A percentile compares a stretch with the other conserved stretches of the same genome.
Conservation (phyloP, 805 yeast species). For the Ogataea polymorpha region DNA sequence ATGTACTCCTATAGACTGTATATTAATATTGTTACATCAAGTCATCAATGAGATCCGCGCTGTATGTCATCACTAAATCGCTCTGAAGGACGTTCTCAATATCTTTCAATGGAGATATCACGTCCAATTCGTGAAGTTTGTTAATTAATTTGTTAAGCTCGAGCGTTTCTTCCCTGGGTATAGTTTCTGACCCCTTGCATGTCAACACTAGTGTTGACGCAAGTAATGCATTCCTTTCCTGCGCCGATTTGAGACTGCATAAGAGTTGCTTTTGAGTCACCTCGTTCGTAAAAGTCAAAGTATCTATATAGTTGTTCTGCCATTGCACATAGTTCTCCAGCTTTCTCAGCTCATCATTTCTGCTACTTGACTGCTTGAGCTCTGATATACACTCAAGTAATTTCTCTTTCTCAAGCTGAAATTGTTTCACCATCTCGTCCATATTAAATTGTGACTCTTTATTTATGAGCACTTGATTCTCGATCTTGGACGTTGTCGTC, state of each 20-base stretch:
- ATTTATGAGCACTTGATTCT: slow-evolving; percentile 56
- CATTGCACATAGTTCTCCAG: slow-evolving; percentile 25
- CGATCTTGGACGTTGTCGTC: slow-evolving; percentile 67
- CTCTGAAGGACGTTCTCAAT: slow-evolving; percentile 13
- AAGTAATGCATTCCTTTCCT: slow-evolving; percentile 13
- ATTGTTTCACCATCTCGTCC: slow-evolving; percentile 28
- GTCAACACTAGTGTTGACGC: slow-evolving; percentile 6
- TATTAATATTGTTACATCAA: slow-evolving; percentile 1
- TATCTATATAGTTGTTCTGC: slow-evolving; percentile 26
- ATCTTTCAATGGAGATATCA: slow-evolving; percentile 6
- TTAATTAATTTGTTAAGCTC: slow-evolving; percentile 11
- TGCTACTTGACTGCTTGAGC: slow-evolving; percentile 8
- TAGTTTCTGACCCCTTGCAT: background rate
- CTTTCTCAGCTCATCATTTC: slow-evolving; percentile 12
- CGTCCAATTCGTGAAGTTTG: slow-evolving; percentile 10
- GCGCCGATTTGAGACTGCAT: slow-evolving; percentile 1
- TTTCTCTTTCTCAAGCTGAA: slow-evolving; percentile 25
- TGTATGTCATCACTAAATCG: slow-evolving; percentile 9
- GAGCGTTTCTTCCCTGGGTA: background rate
- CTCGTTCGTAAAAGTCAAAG: slow-evolving; percentile 19
- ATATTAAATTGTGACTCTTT: slow-evolving; percentile 39
- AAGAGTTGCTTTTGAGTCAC: slow-evolving; percentile 8
- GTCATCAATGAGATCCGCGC: background rate
- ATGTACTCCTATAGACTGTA: slow-evolving; percentile 12
- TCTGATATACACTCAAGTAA: slow-evolving; percentile 18